These are phyloP conservation scores for Durio zibethinus DNA, from an alignment of 345 rosid genomes.

Conservation along the genomic window DNA sequence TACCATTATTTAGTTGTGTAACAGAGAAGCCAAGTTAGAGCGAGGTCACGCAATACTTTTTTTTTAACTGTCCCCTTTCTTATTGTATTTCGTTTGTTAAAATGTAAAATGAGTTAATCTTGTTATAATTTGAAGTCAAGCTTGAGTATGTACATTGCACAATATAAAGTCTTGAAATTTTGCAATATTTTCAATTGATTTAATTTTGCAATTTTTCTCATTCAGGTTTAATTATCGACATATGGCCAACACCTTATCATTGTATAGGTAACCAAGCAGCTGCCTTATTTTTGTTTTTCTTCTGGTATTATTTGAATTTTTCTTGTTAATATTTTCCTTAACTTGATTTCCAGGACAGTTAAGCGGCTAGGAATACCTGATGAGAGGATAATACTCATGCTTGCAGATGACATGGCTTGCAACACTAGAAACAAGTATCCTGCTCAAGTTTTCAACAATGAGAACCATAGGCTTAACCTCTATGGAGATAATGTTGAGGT, in stretches of 20 bases:
- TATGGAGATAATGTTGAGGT: constrained; percentile 99
- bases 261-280: constrained; percentile 65
- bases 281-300: background rate
- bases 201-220: constrained; percentile 14
- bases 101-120: background rate
- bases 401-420: constrained; percentile 99
- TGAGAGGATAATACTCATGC: constrained; percentile 92
- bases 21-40: background rate
- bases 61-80: background rate
- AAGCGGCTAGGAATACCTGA: constrained; percentile 94
- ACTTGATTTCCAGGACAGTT: constrained; percentile 68
- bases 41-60: background rate
- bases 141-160: background rate
- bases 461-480: constrained; percentile 88
- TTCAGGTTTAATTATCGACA: constrained; percentile 96
- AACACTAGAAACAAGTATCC: constrained; percentile 91
- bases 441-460: constrained; percentile 97
- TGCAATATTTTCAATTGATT: constrained; percentile 3
- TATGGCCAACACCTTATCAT: constrained; percentile 94
- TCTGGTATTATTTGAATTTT: background rate
- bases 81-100: background rate
- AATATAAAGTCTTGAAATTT: background rate
- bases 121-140: background rate
- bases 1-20: background rate
- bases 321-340: background rate